Evolutionary conservation across 352 stramenopile genomes (phyloP).

Genomic region (Phytophthora niederhauseri): DNA sequence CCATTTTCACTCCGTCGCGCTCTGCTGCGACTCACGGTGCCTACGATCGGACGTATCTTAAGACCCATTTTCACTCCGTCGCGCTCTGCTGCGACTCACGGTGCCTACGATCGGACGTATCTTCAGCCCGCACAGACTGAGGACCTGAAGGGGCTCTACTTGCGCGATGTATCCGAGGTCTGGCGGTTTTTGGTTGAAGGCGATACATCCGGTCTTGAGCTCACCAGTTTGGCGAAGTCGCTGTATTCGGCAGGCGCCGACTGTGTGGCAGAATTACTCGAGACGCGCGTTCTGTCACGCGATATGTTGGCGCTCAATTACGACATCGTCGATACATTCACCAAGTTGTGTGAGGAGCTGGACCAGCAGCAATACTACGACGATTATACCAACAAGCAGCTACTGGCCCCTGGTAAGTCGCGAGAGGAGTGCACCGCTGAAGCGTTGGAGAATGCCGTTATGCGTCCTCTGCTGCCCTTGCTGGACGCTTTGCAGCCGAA

Average conservation of each 20-base stretch:
- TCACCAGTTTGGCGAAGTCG: not conserved
- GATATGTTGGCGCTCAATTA: not conserved
- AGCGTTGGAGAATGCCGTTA: not conserved
- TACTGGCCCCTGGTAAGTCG: not conserved
- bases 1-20: not conserved
- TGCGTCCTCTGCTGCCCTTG: not conserved
- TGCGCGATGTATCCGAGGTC: not conserved
- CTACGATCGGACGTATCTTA: not conserved
- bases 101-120: not conserved
- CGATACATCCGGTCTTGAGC: not conserved
- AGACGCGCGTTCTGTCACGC: not conserved
- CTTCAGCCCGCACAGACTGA: not conserved
- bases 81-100: not conserved
- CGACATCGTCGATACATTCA: not conserved
- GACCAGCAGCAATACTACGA: not conserved
- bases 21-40: not conserved
- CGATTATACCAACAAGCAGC: not conserved
- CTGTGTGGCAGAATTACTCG: not conserved
- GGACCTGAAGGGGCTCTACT: not conserved
- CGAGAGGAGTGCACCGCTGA: not conserved
- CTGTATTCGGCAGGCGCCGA: not conserved
- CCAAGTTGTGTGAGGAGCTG: not conserved
- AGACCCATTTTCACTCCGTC: not conserved
- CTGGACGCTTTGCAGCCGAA: not conserved
- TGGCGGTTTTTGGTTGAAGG: not conserved